Conservation (phyloP, 1,284 basidiomycete genomes). For the Naganishia liquefaciens region DNA sequence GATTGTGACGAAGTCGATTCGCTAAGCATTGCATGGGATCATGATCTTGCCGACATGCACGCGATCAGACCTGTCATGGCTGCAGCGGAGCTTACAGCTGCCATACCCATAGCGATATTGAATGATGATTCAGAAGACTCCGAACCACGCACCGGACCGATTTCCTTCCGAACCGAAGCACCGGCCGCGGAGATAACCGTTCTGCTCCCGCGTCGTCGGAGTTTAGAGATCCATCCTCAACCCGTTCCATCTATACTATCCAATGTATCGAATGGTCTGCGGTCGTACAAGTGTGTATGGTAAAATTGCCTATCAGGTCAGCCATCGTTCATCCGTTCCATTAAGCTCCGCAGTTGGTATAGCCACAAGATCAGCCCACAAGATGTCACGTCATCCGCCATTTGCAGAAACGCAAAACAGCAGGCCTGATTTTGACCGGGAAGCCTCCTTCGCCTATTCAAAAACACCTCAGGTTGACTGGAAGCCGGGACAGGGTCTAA, state of each 20-base stretch:
- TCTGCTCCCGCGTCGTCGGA: not conserved
- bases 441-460: constrained; percentile 42
- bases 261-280: too few species aligned
- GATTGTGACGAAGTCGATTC: too few species aligned
- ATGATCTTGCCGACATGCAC: too few species aligned
- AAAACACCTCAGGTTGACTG: constrained; percentile 60
- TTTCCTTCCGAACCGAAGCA: not conserved
- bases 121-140: too few species aligned
- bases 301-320: too few species aligned
- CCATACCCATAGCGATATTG: not conserved
- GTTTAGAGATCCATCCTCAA: constrained; percentile 4
- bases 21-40: too few species aligned
- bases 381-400: constrained; percentile 31
- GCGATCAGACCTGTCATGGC: too few species aligned
- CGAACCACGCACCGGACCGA: not conserved
- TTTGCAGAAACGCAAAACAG: constrained; percentile 46
- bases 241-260: too few species aligned
- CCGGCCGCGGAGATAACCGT: constrained; percentile 12
- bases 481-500: constrained; percentile 61
- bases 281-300: too few species aligned
- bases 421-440: constrained; percentile 41
- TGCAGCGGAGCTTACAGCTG: too few species aligned
- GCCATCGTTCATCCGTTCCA: not conserved
- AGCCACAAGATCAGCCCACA: not conserved
- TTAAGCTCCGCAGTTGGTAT: not conserved